These are phyloP conservation scores for Lentinula edodes DNA, from an alignment of 768 basidiomycete genomes.

Conservation along the genomic window DNA sequence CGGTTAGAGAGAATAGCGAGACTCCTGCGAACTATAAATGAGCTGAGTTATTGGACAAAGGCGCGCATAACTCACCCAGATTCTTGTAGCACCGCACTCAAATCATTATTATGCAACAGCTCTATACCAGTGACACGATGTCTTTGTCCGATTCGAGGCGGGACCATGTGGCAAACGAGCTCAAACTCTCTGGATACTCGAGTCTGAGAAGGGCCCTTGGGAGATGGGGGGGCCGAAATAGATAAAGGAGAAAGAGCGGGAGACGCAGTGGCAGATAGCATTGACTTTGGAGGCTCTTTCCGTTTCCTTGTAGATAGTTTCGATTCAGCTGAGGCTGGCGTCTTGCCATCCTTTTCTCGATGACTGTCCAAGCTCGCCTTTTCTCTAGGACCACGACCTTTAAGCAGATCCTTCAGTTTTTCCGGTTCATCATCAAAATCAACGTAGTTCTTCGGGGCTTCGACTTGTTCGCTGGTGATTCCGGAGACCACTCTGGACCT, in stretches of 20 bases:
- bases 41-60: background rate
- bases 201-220: conserved; percentile 16
- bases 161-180: conserved; percentile 41
- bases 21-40: conserved; percentile 30
- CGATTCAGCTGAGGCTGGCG: background rate
- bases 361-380: conserved; percentile 8
- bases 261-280: conserved; percentile 42
- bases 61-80: conserved; percentile 47
- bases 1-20: conserved; percentile 45
- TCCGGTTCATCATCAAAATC: conserved; percentile 81
- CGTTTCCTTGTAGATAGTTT: conserved; percentile 10
- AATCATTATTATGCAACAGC: conserved; percentile 32
- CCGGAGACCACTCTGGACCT: conserved; percentile 68
- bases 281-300: conserved; percentile 33
- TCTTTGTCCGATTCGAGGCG: conserved; percentile 33
- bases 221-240: conserved; percentile 36
- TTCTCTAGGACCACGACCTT: conserved; percentile 42
- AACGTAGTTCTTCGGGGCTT: conserved; percentile 74
- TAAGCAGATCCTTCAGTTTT: conserved; percentile 68
- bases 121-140: conserved; percentile 42
- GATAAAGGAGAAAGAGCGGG: conserved; percentile 33
- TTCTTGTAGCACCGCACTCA: conserved; percentile 53
- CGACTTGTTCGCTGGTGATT: conserved; percentile 61
- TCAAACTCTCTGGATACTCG: conserved; percentile 24
- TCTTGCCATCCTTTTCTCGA: background rate